Evolutionary conservation across 2,329 filamentous ascomycete species (phyloP).

Genomic region (Ceratocystis diversiconidia): DNA sequence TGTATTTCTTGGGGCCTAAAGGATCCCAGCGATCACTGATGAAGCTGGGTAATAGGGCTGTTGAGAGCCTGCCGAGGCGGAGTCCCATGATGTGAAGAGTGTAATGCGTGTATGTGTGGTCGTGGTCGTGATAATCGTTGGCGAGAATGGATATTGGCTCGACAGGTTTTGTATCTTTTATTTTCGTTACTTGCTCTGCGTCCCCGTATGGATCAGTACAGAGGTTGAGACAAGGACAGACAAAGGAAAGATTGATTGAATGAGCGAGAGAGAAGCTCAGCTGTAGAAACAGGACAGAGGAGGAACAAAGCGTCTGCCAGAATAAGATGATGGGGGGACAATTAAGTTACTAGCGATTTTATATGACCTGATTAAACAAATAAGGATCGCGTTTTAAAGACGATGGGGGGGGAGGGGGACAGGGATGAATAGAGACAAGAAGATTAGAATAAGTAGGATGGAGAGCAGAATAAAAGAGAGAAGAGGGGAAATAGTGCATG

Average conservation of each 20-base stretch:
- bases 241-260: background rate
- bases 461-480: background rate
- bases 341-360: background rate
- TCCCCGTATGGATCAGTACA: too few species aligned
- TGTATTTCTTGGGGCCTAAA: slow-evolving; percentile 15
- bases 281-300: background rate
- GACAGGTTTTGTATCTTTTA: too few species aligned
- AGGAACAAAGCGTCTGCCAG: background rate
- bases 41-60: slow-evolving; percentile 18
- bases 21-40: slow-evolving; percentile 17
- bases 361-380: background rate
- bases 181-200: background rate
- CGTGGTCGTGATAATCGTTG: background rate
- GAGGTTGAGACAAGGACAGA: background rate
- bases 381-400: background rate
- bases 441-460: background rate
- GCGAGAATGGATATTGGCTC: background rate
- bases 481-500: background rate
- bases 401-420: background rate
- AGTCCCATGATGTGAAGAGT: slow-evolving; percentile 8
- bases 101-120: background rate
- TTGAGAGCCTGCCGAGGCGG: slow-evolving; percentile 9
- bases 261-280: background rate
- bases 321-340: background rate
- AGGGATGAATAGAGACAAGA: background rate